A percentile compares a stretch with the other conserved stretches of the same genome.
Evolutionary conservation across 352 stramenopile genomes (phyloP).

Genomic region (Elongisporangium anandrum): DNA sequence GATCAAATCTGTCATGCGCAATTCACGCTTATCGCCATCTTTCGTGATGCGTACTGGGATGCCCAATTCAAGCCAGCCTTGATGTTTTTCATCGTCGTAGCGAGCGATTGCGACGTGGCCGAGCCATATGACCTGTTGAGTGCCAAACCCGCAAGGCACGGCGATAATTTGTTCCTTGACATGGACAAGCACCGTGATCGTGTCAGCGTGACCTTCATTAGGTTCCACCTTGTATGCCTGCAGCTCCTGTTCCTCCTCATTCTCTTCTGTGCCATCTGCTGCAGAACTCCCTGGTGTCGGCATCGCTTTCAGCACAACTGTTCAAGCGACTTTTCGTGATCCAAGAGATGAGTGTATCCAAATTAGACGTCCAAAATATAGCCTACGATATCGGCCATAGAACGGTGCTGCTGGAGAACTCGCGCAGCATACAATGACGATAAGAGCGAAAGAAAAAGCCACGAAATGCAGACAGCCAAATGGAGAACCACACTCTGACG

Average conservation of each 20-base stretch:
- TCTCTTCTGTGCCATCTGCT: neutral
- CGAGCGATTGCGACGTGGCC: constrained; percentile 66
- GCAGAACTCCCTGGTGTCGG: no score
- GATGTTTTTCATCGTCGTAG: constrained; percentile 44
- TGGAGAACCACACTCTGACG: no score
- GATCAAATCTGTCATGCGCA: constrained; percentile 52
- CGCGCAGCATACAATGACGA: no score
- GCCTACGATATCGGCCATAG: no score
- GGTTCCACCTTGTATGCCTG: constrained; percentile 5
- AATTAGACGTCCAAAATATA: no score
- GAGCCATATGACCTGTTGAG: constrained; percentile 68
- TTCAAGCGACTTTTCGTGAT: no score
- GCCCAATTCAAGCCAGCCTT: constrained; percentile 52
- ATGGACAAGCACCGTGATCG: constrained; percentile 58
- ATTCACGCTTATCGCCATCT: constrained; percentile 32
- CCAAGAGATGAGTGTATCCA: no score
- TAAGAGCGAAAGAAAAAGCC: no score
- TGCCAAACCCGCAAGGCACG: constrained; percentile 64
- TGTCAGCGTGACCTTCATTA: constrained; percentile 51
- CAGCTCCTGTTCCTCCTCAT: neutral
- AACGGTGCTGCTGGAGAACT: no score
- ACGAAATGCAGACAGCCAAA: no score
- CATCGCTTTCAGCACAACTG: no score
- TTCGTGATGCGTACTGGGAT: constrained; percentile 37
- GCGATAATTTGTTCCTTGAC: constrained; percentile 70